Percentiles rank a stretch among this genome's conserved stretches.
These are phyloP conservation scores for Phoenix roebelenii DNA, from an alignment of 176 grass and related monocot species.

Conservation along the genomic window DNA sequence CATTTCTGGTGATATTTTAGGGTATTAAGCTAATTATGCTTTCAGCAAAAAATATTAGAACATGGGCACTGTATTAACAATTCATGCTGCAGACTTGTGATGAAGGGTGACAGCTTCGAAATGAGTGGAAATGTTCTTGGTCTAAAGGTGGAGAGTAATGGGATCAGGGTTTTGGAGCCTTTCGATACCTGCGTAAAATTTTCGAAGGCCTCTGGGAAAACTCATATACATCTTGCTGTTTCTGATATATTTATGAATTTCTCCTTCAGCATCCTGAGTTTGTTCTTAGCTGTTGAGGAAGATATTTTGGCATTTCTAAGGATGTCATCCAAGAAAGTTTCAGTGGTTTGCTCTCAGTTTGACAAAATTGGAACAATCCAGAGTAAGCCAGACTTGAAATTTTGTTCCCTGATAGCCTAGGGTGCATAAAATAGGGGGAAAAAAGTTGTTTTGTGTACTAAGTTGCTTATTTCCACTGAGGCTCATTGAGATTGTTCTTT, in stretches of 20 bases:
- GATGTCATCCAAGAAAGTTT: slow-evolving; percentile 74
- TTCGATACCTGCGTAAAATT: slow-evolving; percentile 82
- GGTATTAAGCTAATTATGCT: too few species aligned
- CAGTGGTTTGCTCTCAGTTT: slow-evolving; percentile 68
- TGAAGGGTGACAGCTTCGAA: slow-evolving; percentile 81
- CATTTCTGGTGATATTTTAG: too few species aligned
- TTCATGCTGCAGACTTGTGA: slow-evolving; percentile 51
- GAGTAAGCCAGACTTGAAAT: slow-evolving; percentile 27
- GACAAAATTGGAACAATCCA: slow-evolving; percentile 71
- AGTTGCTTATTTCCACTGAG: too few species aligned
- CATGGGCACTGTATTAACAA: not conserved
- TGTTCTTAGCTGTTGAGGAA: slow-evolving; percentile 90
- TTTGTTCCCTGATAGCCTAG: too few species aligned
- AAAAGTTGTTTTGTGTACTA: too few species aligned
- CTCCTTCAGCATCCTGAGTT: slow-evolving; percentile 89
- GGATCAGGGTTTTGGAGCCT: slow-evolving; percentile 87
- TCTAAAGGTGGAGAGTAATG: slow-evolving; percentile 93
- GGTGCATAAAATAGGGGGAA: too few species aligned
- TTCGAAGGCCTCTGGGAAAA: slow-evolving; percentile 69
- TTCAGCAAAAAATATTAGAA: too few species aligned
- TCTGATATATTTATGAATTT: slow-evolving; percentile 97
- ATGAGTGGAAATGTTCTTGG: slow-evolving; percentile 65
- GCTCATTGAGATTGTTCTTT: slow-evolving; percentile 7
- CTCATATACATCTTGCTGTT: slow-evolving; percentile 67
- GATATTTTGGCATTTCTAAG: slow-evolving; percentile 92